Percentiles rank a stretch among this genome's conserved stretches.
Conservation (phyloP, 331 rosid species). For the Stylosanthes scabra region DNA sequence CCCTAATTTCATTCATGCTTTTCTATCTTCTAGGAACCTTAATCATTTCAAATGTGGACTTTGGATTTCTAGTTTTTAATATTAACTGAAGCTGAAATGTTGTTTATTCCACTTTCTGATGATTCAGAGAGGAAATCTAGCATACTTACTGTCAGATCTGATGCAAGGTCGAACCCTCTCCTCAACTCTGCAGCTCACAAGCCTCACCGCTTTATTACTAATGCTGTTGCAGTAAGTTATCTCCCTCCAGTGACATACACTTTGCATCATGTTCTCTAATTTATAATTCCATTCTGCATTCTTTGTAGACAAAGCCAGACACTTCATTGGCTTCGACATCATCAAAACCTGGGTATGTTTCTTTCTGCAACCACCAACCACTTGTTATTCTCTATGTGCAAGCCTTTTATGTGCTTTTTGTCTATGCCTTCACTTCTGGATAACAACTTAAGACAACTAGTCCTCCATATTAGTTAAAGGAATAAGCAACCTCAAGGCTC, state of each 20-base stretch:
- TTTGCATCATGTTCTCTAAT: conserved; percentile 6
- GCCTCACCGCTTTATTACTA: conserved; percentile 55
- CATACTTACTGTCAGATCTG: conserved; percentile 68
- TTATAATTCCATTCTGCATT: conserved; percentile 27
- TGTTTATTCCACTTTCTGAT: conserved; percentile 11
- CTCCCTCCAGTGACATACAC: not conserved
- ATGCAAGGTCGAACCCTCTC: conserved; percentile 46
- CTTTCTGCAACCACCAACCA: no score
- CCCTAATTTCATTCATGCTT: no score
- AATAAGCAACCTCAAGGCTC: not conserved
- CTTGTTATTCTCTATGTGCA: not conserved
- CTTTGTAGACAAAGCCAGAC: conserved; percentile 73
- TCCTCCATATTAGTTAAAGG: not conserved
- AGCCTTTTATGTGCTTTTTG: not conserved
- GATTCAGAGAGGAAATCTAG: conserved; percentile 63
- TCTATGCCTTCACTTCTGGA: not conserved
- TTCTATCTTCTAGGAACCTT: no score
- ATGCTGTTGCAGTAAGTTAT: conserved; percentile 80
- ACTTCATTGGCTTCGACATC: conserved; percentile 59
- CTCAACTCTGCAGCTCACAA: conserved; percentile 39
- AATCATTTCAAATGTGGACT: not conserved
- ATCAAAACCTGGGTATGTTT: conserved; percentile 76
- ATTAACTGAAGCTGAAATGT: not conserved
- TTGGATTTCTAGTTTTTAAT: conserved; percentile 1
- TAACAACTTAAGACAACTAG: not conserved